Evolutionary conservation across 139 green algal species (phyloP).

Genomic region (Astrephomene gubernaculifera): DNA sequence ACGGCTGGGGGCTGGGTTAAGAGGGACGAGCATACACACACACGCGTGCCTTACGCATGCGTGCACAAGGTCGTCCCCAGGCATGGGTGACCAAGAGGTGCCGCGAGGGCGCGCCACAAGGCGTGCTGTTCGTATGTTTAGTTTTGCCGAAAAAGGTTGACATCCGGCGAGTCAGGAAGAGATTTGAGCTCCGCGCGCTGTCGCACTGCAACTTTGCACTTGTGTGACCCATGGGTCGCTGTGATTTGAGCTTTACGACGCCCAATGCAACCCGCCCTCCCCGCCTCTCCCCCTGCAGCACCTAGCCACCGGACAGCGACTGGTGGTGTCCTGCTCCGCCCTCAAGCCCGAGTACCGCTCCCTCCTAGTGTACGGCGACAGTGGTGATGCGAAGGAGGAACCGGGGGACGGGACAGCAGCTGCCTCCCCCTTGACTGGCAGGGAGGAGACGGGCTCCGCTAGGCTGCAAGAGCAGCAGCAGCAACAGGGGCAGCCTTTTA

Average conservation of each 20-base stretch:
- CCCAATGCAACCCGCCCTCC: not conserved
- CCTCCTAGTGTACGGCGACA: not conserved
- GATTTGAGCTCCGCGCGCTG: not conserved
- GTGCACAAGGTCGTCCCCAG: too few species aligned
- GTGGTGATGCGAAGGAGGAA: too few species aligned
- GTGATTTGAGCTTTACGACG: not conserved
- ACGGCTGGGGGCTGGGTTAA: too few species aligned
- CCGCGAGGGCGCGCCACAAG: too few species aligned
- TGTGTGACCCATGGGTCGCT: not conserved
- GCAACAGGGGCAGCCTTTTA: too few species aligned
- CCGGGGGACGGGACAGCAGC: not conserved
- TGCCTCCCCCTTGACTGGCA: not conserved
- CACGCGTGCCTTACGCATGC: too few species aligned
- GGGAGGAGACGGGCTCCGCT: not conserved
- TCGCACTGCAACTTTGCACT: not conserved
- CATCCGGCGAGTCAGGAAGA: too few species aligned
- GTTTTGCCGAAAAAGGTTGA: too few species aligned
- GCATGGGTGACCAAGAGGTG: too few species aligned
- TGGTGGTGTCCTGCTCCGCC: conserved; percentile 34
- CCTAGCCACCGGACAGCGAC: not conserved
- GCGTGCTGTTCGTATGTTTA: too few species aligned
- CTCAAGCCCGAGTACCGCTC: conserved; percentile 11
- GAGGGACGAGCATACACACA: too few species aligned
- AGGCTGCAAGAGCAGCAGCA: too few species aligned
- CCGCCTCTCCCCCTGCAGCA: not conserved